phyloP scores from a whole-genome alignment of 352 stramenopile species.

The Pythium aquatile region DNA sequence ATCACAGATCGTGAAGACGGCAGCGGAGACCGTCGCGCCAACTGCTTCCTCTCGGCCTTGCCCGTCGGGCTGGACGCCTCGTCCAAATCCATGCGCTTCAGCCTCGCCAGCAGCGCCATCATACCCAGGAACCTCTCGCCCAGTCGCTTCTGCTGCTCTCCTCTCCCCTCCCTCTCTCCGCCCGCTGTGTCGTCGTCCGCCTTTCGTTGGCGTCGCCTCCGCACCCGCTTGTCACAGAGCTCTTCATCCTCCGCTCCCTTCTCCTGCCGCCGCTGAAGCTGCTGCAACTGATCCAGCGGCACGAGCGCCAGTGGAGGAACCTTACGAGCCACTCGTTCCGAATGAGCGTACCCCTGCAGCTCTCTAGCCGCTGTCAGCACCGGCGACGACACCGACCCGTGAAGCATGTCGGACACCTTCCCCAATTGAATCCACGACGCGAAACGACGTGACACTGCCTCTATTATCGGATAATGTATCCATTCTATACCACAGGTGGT shows the following conservation, averaged over 20 bases:
- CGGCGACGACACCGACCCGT: conserved; percentile 20
- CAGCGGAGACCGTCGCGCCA: background rate
- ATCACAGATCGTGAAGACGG: background rate
- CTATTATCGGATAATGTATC: conserved; percentile 10
- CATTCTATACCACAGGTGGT: conserved; percentile 12
- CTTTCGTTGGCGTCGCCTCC: background rate
- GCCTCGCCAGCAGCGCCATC: conserved; percentile 50
- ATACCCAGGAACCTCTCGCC: conserved; percentile 57
- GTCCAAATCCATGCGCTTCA: conserved; percentile 30
- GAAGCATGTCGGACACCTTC: background rate
- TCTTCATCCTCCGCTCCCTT: conserved; percentile 12
- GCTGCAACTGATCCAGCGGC: conserved; percentile 37
- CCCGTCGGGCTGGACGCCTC: background rate
- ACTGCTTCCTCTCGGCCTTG: background rate
- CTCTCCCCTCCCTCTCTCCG: background rate
- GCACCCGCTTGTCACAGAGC: background rate
- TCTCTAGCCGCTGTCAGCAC: conserved; percentile 4
- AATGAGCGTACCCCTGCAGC: conserved; percentile 9
- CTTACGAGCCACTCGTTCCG: conserved; percentile 27
- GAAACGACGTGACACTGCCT: conserved; percentile 17
- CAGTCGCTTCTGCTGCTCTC: conserved; percentile 35
- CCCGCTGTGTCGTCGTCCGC: background rate
- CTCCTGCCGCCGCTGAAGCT: conserved; percentile 16
- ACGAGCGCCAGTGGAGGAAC: conserved; percentile 51
- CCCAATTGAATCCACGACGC: background rate